Percentiles rank a stretch among this genome's conserved stretches.
These are phyloP conservation scores for Sugiyamaella boreocaroliniensis DNA, from an alignment of 805 yeast species.

Conservation along the genomic window DNA sequence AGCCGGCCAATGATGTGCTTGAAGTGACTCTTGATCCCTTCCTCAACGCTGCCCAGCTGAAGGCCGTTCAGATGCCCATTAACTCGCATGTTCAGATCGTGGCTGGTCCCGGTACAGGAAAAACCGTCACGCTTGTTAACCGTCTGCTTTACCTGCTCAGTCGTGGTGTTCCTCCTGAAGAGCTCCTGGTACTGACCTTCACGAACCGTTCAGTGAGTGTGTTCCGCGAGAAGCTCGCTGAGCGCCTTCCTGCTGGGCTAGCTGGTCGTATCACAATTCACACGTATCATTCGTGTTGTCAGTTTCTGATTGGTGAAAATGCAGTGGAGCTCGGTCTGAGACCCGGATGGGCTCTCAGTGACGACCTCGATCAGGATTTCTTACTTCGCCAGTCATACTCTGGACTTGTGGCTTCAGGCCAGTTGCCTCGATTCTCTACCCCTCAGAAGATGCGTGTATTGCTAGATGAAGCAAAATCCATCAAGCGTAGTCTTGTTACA, in stretches of 20 bases:
- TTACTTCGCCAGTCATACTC: neutral
- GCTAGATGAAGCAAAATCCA: neutral
- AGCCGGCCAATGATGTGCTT: neutral
- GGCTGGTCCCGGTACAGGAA: constrained; percentile 71
- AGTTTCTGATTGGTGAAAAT: constrained; percentile 45
- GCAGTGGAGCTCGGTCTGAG: constrained; percentile 49
- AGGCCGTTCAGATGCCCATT: constrained; percentile 13
- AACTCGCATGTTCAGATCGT: constrained; percentile 36
- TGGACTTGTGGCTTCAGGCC: neutral
- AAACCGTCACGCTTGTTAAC: constrained; percentile 75
- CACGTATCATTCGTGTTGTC: constrained; percentile 85
- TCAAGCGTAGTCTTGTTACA: neutral
- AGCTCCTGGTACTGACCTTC: constrained; percentile 80
- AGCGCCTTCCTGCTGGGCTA: constrained; percentile 27
- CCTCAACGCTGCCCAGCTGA: constrained; percentile 12
- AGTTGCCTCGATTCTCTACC: neutral
- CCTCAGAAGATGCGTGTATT: neutral
- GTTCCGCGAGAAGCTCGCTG: constrained; percentile 55
- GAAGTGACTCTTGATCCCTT: neutral
- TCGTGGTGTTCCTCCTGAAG: constrained; percentile 46
- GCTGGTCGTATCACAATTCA: constrained; percentile 54
- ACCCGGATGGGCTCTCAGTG: constrained; percentile 30
- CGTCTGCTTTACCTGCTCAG: constrained; percentile 63
- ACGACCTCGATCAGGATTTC: constrained; percentile 13
- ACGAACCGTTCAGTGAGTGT: constrained; percentile 89